Percentiles rank a stretch among this genome's conserved stretches.
Evolutionary conservation across 441 rosid species (phyloP).

Genomic region (Melastoma candidum): DNA sequence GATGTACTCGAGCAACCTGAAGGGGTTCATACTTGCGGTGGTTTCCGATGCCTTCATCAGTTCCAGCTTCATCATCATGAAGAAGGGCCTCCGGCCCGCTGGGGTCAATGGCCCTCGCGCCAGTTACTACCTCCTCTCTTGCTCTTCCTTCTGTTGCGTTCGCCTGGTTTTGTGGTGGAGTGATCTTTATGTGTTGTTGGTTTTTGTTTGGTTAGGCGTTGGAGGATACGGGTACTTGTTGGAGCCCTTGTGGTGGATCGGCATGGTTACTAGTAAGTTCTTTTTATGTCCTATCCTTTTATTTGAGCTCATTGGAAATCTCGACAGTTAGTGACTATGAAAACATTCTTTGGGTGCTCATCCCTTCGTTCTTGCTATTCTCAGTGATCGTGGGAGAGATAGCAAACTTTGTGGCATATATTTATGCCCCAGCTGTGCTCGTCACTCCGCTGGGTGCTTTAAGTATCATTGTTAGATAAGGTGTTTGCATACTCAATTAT

Average conservation of each 20-base stretch:
- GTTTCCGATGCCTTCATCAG: conserved; percentile 12
- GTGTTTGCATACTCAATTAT: background rate
- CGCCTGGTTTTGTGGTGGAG: background rate
- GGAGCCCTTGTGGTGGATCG: conserved; percentile 21
- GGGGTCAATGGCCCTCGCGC: conserved; percentile 11
- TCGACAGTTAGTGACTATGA: background rate
- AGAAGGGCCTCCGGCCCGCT: conserved; percentile 12
- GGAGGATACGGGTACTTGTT: conserved; percentile 19
- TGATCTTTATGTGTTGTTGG: background rate
- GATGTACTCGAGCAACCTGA: conserved; percentile 15
- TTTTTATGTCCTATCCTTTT: background rate
- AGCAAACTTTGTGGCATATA: conserved; percentile 14
- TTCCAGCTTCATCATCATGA: conserved; percentile 14
- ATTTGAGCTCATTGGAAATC: background rate
- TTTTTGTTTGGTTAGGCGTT: conserved; percentile 1
- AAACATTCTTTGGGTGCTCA: background rate
- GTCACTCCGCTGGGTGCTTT: conserved; percentile 18
- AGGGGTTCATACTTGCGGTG: conserved; percentile 10
- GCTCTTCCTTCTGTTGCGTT: background rate
- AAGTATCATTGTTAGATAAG: conserved; percentile 18
- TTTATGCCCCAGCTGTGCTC: conserved; percentile 16
- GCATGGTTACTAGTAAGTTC: conserved; percentile 18
- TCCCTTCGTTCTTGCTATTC: background rate
- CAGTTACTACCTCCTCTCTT: background rate
- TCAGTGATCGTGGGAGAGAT: conserved; percentile 19